Conservation (phyloP, 371 early-diverging fungal species). For the Zychaea mexicana region DNA sequence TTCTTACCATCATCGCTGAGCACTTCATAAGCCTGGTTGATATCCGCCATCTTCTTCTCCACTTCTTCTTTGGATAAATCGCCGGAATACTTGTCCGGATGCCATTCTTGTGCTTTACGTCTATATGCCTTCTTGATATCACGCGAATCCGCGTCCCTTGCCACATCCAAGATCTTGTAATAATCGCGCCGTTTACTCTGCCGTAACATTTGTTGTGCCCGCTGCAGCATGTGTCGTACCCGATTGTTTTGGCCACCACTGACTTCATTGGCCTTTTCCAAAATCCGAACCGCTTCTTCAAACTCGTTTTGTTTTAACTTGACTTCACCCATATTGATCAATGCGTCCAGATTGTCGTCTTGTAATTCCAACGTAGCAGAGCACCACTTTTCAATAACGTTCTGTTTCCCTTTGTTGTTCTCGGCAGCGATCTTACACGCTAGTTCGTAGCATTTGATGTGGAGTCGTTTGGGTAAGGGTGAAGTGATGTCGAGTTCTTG, state of each 20-base stretch:
- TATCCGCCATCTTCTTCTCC: conserved; percentile 88
- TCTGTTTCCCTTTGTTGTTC: conserved; percentile 46
- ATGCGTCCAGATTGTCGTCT: conserved; percentile 69
- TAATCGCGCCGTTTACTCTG: conserved; percentile 84
- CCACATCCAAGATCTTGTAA: conserved; percentile 89
- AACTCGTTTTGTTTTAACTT: conserved; percentile 70
- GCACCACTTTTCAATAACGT: conserved; percentile 66
- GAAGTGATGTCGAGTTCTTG: conserved; percentile 25
- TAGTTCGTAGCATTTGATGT: conserved; percentile 54
- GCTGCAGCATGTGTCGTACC: conserved; percentile 58
- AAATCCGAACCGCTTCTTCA: conserved; percentile 74
- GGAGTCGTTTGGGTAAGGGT: conserved; percentile 55
- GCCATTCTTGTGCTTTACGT: conserved; percentile 85
- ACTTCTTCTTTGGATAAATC: conserved; percentile 79
- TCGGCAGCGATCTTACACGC: conserved; percentile 68
- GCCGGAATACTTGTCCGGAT: conserved; percentile 90
- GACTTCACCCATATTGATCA: conserved; percentile 71
- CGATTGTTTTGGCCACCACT: conserved; percentile 59
- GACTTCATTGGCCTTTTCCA: conserved; percentile 70
- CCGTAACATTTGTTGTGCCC: conserved; percentile 71
- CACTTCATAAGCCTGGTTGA: conserved; percentile 94
- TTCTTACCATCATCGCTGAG: conserved; percentile 75
- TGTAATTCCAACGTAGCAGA: conserved; percentile 56
- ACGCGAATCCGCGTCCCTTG: conserved; percentile 69
- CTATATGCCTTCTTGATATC: conserved; percentile 95